phyloP scores from a whole-genome alignment of 768 basidiomycete species.

The Suillus americanus region DNA sequence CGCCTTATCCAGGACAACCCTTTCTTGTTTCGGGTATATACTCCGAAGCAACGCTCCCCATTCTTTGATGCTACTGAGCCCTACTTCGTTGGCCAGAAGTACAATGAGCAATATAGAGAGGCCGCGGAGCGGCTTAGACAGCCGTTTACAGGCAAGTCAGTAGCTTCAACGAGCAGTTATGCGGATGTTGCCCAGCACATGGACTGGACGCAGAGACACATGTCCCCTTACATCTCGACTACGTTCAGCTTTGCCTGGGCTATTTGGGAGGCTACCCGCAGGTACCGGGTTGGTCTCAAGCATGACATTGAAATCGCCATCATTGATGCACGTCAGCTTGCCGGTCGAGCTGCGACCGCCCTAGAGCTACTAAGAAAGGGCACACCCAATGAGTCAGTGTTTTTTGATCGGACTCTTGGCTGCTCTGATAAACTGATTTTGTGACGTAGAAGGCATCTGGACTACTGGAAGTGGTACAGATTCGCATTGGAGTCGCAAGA shows the following conservation, averaged over 20 bases:
- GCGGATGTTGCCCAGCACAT: conserved; percentile 66
- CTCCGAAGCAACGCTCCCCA: conserved; percentile 61
- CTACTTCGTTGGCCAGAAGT: conserved; percentile 69
- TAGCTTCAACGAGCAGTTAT: conserved; percentile 42
- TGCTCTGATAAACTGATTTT: conserved; percentile 2
- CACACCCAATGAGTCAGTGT: conserved; percentile 53
- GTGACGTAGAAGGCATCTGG: conserved; percentile 48
- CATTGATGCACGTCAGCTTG: conserved; percentile 65
- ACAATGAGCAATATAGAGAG: conserved; percentile 43
- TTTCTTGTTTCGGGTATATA: conserved; percentile 80
- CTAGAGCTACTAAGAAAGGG: conserved; percentile 59
- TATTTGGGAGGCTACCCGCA: conserved; percentile 76
- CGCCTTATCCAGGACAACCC: conserved; percentile 61
- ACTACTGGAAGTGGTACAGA: conserved; percentile 77
- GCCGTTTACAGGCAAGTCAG: conserved; percentile 28
- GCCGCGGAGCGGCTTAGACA: conserved; percentile 38
- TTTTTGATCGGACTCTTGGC: not conserved
- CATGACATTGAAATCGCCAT: conserved; percentile 78
- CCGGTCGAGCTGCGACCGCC: conserved; percentile 60
- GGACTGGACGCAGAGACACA: conserved; percentile 74
- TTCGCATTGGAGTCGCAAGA: conserved; percentile 76
- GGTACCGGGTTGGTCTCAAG: conserved; percentile 71
- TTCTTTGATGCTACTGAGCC: conserved; percentile 55
- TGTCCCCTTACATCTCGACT: conserved; percentile 69
- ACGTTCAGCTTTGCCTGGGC: conserved; percentile 85